phyloP scores from a whole-genome alignment of 176 grass and related monocot species.

The Stipa capillata region DNA sequence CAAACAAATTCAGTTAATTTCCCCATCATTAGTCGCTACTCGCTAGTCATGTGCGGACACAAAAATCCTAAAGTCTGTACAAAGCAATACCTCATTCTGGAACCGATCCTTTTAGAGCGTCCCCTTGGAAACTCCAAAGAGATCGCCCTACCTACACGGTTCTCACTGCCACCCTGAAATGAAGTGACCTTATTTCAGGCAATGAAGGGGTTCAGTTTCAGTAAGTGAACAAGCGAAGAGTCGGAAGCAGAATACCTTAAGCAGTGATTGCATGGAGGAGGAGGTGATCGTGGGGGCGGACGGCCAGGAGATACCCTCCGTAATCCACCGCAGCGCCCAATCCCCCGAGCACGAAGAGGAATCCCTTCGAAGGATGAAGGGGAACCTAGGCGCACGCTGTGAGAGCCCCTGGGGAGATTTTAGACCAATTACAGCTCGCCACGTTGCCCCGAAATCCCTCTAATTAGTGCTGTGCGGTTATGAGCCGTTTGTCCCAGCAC shows the following conservation, averaged over 20 bases:
- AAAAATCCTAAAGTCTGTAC: not conserved
- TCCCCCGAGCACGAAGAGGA: not conserved
- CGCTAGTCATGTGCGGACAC: not conserved
- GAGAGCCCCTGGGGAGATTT: too few species aligned
- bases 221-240: not conserved
- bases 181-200: not conserved
- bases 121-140: constrained; percentile 23
- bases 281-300: constrained; percentile 15
- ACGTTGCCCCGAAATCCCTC: too few species aligned
- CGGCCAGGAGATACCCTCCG: not conserved
- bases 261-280: constrained; percentile 1
- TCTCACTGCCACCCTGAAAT: constrained; percentile 9
- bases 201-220: not conserved
- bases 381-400: too few species aligned
- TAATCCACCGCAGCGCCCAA: not conserved
- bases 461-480: too few species aligned
- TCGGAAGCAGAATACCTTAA: constrained; percentile 18
- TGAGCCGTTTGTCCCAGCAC: too few species aligned
- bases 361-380: too few species aligned
- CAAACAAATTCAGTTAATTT: not conserved
- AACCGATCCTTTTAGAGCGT: not conserved
- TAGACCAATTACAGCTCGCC: too few species aligned
- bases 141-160: constrained; percentile 6
- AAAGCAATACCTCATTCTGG: constrained; percentile 39
- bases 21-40: not conserved